Evolutionary conservation across 352 stramenopile genomes (phyloP).

Genomic region (Phytophthora quininea): DNA sequence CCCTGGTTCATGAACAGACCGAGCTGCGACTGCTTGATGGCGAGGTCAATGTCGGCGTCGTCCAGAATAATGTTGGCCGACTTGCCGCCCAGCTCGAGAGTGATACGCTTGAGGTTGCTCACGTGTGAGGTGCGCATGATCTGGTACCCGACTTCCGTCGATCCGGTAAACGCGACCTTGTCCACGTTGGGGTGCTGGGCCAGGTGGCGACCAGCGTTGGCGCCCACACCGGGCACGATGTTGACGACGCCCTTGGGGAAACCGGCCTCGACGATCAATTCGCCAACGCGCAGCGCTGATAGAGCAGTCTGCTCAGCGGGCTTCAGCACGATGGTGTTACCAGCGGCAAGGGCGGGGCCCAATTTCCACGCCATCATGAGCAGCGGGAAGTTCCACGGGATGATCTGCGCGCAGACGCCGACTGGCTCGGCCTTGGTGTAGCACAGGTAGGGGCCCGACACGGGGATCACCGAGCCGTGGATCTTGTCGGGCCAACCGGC

Average conservation of each 20-base stretch:
- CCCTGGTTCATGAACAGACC: slow-evolving; percentile 86
- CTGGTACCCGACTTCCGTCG: slow-evolving; percentile 59
- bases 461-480: slow-evolving; percentile 71
- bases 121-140: slow-evolving; percentile 59
- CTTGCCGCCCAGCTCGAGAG: slow-evolving; percentile 79
- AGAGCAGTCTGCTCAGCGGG: slow-evolving; percentile 94
- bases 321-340: slow-evolving; percentile 95
- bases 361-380: slow-evolving; percentile 96
- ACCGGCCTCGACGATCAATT: slow-evolving; percentile 79
- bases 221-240: slow-evolving; percentile 64
- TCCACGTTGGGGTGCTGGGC: slow-evolving; percentile 58
- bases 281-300: slow-evolving; percentile 86
- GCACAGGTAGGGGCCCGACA: slow-evolving; percentile 53
- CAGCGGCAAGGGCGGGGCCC: slow-evolving; percentile 86
- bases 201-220: slow-evolving; percentile 41
- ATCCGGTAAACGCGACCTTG: slow-evolving; percentile 86
- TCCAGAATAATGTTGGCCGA: slow-evolving; percentile 73
- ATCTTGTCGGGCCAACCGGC: slow-evolving; percentile 89
- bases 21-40: slow-evolving; percentile 45
- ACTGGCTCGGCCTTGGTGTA: slow-evolving; percentile 83
- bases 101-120: slow-evolving; percentile 75
- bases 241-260: slow-evolving; percentile 86
- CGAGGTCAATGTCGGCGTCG: slow-evolving; percentile 66
- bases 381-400: slow-evolving; percentile 83
- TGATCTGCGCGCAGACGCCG: slow-evolving; percentile 71